Percentiles rank a stretch among this genome's conserved stretches.
These are phyloP conservation scores for Trichoderma orchidacearum DNA, from an alignment of 495 filamentous ascomycete genomes.

Conservation along the genomic window DNA sequence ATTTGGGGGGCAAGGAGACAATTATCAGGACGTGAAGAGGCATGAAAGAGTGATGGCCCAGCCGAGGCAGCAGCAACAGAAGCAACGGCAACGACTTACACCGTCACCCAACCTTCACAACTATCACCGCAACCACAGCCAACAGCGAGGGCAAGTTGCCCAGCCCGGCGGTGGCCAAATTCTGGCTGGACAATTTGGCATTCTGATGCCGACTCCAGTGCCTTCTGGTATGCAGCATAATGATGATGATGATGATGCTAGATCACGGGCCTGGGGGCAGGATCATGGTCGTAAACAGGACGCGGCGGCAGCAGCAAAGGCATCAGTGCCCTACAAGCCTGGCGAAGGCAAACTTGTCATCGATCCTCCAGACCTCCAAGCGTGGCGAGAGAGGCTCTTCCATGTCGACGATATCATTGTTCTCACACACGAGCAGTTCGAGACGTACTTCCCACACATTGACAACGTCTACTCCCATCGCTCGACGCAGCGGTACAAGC, in stretches of 20 bases:
- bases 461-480: conserved; percentile 90
- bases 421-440: conserved; percentile 72
- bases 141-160: conserved; percentile 7
- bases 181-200: conserved; percentile 26
- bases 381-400: conserved; percentile 68
- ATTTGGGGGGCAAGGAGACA: neutral
- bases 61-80: neutral
- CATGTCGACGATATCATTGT: conserved; percentile 62
- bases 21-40: neutral
- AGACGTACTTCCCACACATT: conserved; percentile 79
- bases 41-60: neutral
- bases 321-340: conserved; percentile 22
- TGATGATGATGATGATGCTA: neutral
- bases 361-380: conserved; percentile 53
- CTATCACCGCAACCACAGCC: conserved; percentile 9
- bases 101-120: conserved; percentile 1
- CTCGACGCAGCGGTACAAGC: conserved; percentile 76
- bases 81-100: conserved; percentile 6
- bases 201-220: conserved; percentile 23
- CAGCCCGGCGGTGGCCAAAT: too few relatives aligned
- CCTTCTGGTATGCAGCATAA: conserved; percentile 2
- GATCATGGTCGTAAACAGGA: conserved; percentile 12
- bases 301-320: conserved; percentile 18
- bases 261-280: conserved; percentile 11
- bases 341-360: conserved; percentile 40